Evolutionary conservation across 306 rosid genomes (phyloP), one percentile per base, ranked within the genome.

Genomic region (Dryas octopetala): DNA sequence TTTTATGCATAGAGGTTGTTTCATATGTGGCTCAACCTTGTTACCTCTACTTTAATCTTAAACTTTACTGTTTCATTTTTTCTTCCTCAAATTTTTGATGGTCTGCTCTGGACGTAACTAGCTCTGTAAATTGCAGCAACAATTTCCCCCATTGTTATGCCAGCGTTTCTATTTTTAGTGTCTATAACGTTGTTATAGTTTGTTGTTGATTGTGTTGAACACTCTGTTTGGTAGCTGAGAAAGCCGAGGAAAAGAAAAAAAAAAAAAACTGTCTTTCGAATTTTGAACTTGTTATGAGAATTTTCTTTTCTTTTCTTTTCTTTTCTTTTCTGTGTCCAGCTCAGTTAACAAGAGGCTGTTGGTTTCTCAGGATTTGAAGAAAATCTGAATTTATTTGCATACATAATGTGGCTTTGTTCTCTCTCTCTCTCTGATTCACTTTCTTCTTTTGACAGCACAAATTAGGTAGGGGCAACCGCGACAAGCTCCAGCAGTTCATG

Each of bases 401-500:
- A 16, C 11, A 9, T 58, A 19, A 19, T 59, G 58, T 44, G 44
- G 32, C 32, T 17, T 14, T 23, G 46, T 46, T 41, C 17, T 44
- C 26, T 23, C 61, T 48, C 44, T 19, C 59, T 69, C 48, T 28
- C 62, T 38, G 23, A 7, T 38, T 47, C 13, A 6, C 63, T 15
- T 40, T 3, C 7, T 44, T 49, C 71, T 85, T 43, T 83, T 62
- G 62, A 75, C 92, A 96, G 99, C 92, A 92, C 74, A 96, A 92
- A 73, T 79, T 90, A 81, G 96, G 93, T 49, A 89, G 98, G 85
- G 96, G 98, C 45, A 92, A 92, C 44, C 98, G 98, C 4, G 99
- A 96, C 81, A 96, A 96, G 86, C 79, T 96, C 76, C 98, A 96
- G 85, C 99, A 96, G 87, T 96, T 96, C 82, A 80, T 96, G 74